A percentile compares a stretch with the other conserved stretches of the same genome.
These are phyloP conservation scores for Mollisiaceae sp. DNA, from an alignment of 2,329 filamentous ascomycete species.

Conservation along the genomic window DNA sequence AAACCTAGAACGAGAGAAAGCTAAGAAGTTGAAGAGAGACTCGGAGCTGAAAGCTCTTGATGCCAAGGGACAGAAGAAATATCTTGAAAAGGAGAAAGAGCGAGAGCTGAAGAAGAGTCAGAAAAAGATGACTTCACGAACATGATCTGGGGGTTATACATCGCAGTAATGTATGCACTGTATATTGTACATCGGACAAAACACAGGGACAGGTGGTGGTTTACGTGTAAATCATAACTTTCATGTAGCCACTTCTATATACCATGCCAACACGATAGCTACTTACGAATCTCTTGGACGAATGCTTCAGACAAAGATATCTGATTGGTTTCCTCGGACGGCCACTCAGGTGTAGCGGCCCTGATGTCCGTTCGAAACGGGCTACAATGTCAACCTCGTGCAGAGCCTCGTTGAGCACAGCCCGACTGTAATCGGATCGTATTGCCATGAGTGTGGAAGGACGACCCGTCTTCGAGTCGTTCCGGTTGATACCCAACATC, in stretches of 20 bases:
- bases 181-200: slow-evolving; percentile 5
- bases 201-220: not conserved
- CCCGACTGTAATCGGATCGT: not conserved
- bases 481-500: not conserved
- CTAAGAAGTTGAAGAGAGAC: slow-evolving; percentile 90
- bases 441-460: not conserved
- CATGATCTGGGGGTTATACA: slow-evolving; percentile 7
- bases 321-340: too few species aligned
- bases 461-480: not conserved
- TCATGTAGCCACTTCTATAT: slow-evolving; percentile 1
- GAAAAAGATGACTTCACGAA: slow-evolving; percentile 61
- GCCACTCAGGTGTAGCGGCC: too few species aligned
- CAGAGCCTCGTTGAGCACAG: too few species aligned
- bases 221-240: not conserved
- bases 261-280: not conserved
- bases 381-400: too few species aligned
- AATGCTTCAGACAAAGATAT: too few species aligned
- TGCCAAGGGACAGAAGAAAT: slow-evolving; percentile 86
- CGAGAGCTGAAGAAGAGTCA: slow-evolving; percentile 68
- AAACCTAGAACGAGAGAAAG: slow-evolving; percentile 70
- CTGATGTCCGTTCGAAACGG: too few species aligned
- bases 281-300: too few species aligned
- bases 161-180: slow-evolving; percentile 15
- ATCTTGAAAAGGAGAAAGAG: slow-evolving; percentile 79
- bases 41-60: slow-evolving; percentile 76